Percentiles rank a stretch among this genome's conserved stretches.
These are phyloP conservation scores for Hypomontagnella submonticulosa DNA, from an alignment of 495 filamentous ascomycete species.

Conservation along the genomic window DNA sequence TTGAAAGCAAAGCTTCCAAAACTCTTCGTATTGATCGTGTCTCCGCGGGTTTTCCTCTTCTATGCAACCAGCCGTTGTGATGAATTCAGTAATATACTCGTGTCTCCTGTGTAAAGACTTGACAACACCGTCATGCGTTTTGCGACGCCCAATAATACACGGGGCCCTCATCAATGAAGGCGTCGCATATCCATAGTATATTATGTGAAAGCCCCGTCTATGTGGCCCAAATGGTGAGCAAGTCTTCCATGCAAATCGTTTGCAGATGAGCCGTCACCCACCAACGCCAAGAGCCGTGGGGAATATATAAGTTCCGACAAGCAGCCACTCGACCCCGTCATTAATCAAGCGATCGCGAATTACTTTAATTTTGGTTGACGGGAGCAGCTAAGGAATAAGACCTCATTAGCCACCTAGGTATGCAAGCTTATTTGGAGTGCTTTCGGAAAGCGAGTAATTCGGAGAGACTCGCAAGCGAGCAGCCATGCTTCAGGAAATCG, in stretches of 20 bases:
- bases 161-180: constrained; percentile 16
- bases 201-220: constrained; percentile 33
- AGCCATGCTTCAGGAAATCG: constrained; percentile 82
- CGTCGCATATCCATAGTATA: constrained; percentile 30
- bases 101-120: constrained; percentile 12
- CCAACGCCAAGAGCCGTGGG: constrained; percentile 16
- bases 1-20: constrained; percentile 21
- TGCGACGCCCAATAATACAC: constrained; percentile 18
- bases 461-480: constrained; percentile 80
- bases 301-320: constrained; percentile 19
- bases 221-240: constrained; percentile 35
- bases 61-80: constrained; percentile 41
- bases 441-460: constrained; percentile 85
- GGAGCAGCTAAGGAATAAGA: constrained; percentile 29
- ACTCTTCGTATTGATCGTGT: constrained; percentile 26
- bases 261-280: constrained; percentile 22
- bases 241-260: constrained; percentile 37
- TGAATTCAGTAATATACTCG: constrained; percentile 32
- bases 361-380: constrained; percentile 2
- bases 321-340: constrained; percentile 16
- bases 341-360: no score
- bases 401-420: constrained; percentile 38
- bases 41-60: constrained; percentile 28
- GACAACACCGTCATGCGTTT: constrained; percentile 19
- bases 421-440: constrained; percentile 55